phyloP scores from a whole-genome alignment of 1,284 basidiomycete species.

The Trichosporon sp. region DNA sequence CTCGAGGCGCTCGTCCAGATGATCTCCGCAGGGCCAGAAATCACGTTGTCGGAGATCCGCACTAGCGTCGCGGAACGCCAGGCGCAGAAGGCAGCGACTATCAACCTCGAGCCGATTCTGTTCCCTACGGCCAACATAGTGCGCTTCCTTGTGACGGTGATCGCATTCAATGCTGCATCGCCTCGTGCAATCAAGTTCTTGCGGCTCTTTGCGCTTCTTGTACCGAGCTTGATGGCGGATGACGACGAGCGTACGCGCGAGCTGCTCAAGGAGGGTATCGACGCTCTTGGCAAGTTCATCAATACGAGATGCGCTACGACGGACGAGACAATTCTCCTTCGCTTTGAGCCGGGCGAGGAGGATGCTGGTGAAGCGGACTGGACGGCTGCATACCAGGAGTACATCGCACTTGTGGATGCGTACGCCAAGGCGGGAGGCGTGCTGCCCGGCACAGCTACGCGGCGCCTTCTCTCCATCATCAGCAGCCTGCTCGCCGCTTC shows the following conservation, averaged over 20 bases:
- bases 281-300: conserved; percentile 54
- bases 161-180: conserved; percentile 66
- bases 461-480: conserved; percentile 58
- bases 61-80: conserved; percentile 59
- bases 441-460: conserved; percentile 51
- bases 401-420: conserved; percentile 57
- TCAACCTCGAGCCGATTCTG: conserved; percentile 59
- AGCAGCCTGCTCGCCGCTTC: conserved; percentile 52
- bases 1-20: conserved; percentile 63
- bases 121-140: conserved; percentile 64
- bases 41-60: conserved; percentile 55
- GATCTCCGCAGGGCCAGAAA: conserved; percentile 37
- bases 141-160: conserved; percentile 68
- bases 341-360: conserved; percentile 49
- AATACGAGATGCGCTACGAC: conserved; percentile 21
- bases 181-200: conserved; percentile 64
- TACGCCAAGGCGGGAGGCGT: conserved; percentile 59
- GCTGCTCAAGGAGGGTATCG: conserved; percentile 62
- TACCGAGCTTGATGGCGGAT: conserved; percentile 56
- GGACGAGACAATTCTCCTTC: conserved; percentile 49
- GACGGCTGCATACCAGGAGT: conserved; percentile 59
- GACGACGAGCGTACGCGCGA: conserved; percentile 44
- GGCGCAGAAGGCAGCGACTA: conserved; percentile 46
- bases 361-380: conserved; percentile 54
- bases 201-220: conserved; percentile 57